Evolutionary conservation across 2,329 filamentous ascomycete genomes (phyloP), one percentile per base, ranked within the genome.

Genomic region (Fusarium globosum): DNA sequence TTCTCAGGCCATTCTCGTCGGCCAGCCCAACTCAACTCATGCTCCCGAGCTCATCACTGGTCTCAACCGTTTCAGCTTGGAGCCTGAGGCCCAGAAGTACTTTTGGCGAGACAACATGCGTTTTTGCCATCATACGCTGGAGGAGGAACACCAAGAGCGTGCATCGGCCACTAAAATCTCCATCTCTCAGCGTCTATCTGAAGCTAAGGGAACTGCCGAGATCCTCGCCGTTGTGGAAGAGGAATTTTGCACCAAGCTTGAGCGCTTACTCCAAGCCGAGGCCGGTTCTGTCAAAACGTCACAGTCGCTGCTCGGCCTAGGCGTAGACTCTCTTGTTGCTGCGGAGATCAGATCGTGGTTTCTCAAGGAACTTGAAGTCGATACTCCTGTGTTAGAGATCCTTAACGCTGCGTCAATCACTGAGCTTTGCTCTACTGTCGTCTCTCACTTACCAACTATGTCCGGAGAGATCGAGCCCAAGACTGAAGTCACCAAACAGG

Each of bases 281-380:
- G 35, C n/a, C 33, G 61, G 43, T 0, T 45, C 46, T 9, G 33
- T 63, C 33, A 63, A 65, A 6, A 45, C 38, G 11, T 65, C 61
- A 18, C 53, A 66, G 35, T 41, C 46, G 5, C 49, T 61, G 1
- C 26, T 55, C 18, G 75, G 80, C 10, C 61, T 81, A 2, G 80
- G 80, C 1, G 63, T 81, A 13, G 81, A 82, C 56, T 80, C 80
- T 0, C 61, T 83, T 11, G 67, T 81, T 2, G 79, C 81, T 6
- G 79, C 81, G 1, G 77, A 79, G 80, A 83, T 85, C 3, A 82
- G 86, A 4, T 80, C 84, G 3, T 89, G 87, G 87, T 87, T 88
- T 68, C 56, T 84, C 28, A 86, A 86, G 62, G 79, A 85, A 13
- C 56, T 79, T 0, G 71, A 83, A 0, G 77, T 84, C 1, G 83